Base-by-base conservation (phyloP, 805 yeast genomes). In the Candida odintsovae region DNA sequence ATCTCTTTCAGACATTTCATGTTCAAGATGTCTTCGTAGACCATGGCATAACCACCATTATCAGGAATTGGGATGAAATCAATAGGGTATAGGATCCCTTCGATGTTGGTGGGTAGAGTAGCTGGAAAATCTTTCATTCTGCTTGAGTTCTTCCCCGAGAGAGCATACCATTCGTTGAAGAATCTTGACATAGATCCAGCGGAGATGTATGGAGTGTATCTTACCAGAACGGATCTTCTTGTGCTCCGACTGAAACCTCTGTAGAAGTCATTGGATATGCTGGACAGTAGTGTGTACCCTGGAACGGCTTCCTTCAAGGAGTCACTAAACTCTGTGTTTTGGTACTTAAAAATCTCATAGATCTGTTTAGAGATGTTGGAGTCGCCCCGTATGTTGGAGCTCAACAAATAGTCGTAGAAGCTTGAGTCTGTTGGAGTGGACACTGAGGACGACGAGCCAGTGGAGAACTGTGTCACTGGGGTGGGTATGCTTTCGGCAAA, bases 111-210 rank as follows among this genome's bases (percentile, higher is more conserved):
- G 6, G 56, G 53, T 6, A 56, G 45, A 0, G 58, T 50, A 19
- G 21, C 44, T 10, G 55, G 56, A 1, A 39, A 18, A 6, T 38
- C 40, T 4, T 41, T 42, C 2, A 38, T 3, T 5, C 19, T n/a
- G 10, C 37, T 37, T 10, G 37, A 7, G 23, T 50, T 50, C 16
- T 20, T 12, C 3, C 56, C 59, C 1, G 59, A 55, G 4, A 55
- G 41, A 2, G 53, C 22, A 28, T 56, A 51, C 59, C 59, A 56
- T 37, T 56, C 60, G 47, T 56, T 56, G 45, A 52, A 50, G 36
- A 45, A 41, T n/a, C 60, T 47, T 1, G 54, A 39, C 7, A 53
- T 46, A 1, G 55, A 50, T 2, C 60, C 57, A 12, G 57, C 54
- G 0, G 60, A 50, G 7, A 48, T 39, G 38, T 50, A 51, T 0